Evolutionary conservation across 2,329 filamentous ascomycete genomes (phyloP), one percentile per base, ranked within the genome.

Genomic region (Ascochyta fabae): DNA sequence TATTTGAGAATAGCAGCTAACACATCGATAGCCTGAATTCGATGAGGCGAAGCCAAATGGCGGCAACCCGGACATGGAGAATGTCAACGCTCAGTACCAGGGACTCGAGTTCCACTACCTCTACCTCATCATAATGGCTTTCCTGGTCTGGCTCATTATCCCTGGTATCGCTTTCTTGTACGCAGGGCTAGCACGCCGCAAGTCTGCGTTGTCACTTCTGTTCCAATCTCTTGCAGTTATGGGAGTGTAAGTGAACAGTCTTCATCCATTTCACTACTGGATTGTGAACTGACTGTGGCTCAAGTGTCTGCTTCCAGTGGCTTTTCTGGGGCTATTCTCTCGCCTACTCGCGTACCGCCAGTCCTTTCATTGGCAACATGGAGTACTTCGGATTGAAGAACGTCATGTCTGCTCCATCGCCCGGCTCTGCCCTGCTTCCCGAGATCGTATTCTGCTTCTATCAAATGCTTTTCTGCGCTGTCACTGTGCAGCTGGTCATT

Each of bases 361-460:
- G 81, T 8, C 78, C 83, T 1, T 89, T 87, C 72, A 88, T 89
- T 61, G 86, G 86, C 16, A 80, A 86, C 62, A 68, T 89, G 48
- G 78, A 78, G 47, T 84, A 87, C 65, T 87, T 88, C 48, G 86
- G 85, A 6, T 67, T 88, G 71, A 86, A 78, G 66, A 80, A 86
- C 64, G 84, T 88, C 31, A 77, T 83, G 64, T 83, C 82, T 12
- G 85, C 85, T 5, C 86, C 86, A 0, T 86, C 83, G 2, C 82
- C 83, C 4, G 84, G 85, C 8, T 84, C 80, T 16, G 72, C 78
- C 3, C 73, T 82, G 9, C 78, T 88, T 34, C 86, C 86, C 0
- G 86, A 89, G 60, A 86, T 89, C 57, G 82, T 88, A 10, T 88
- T 88, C 73, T 87, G 84, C 65, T 76, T 88, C 34, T 89, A 88